Evolutionary conservation across 345 rosid species (phyloP), one percentile per base, ranked within the genome.

Genomic region (Eucalyptus albens): DNA sequence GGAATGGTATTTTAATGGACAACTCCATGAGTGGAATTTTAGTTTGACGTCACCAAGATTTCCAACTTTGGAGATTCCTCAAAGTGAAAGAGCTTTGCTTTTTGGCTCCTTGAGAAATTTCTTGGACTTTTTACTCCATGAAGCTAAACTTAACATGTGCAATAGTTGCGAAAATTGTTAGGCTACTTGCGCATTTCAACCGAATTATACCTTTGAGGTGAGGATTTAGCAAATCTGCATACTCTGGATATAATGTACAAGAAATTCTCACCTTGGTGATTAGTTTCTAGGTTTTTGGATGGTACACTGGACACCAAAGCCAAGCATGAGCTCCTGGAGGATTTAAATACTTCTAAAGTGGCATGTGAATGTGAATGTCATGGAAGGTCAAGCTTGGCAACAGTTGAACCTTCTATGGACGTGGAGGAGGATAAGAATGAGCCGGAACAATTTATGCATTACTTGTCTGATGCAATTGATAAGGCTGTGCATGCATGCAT

Each of bases 281-380:
- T 86, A 85, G 53, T 93, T 87, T 85, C 77, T 92, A 98, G 99
- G 94, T 95, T 93, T 89, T 89, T 98, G 92, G 96, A 97, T 88
- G 98, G 98, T 33, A 88, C 93, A 33, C 90, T 95, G 90, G 97
- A 95, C 89, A 90, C 62, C 88, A 89, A 93, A 87, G 94, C 92
- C 82, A 62, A 95, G n/a, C 87, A 7, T 50, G 94, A 92, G 56
- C 89, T 82, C 83, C n/a, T 87, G n/a, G 93, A 90, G 65, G 91
- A 89, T 87, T 89, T 89, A 49, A 90, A 80, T 92, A 92, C 92
- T 86, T 90, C 94, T 89, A 88, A 91, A 69, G 89, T 72, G 62
- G 88, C 92, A 26, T 87, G 92, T 88, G 89, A 80, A 80, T 90
- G 89, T 91, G 50, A 87, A 65, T 87, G 88, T 89, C 88, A 88